A percentile compares a stretch with the other conserved stretches of the same genome.
Evolutionary conservation across 106 monocot species (phyloP).

Genomic region (Chionographis japonica): DNA sequence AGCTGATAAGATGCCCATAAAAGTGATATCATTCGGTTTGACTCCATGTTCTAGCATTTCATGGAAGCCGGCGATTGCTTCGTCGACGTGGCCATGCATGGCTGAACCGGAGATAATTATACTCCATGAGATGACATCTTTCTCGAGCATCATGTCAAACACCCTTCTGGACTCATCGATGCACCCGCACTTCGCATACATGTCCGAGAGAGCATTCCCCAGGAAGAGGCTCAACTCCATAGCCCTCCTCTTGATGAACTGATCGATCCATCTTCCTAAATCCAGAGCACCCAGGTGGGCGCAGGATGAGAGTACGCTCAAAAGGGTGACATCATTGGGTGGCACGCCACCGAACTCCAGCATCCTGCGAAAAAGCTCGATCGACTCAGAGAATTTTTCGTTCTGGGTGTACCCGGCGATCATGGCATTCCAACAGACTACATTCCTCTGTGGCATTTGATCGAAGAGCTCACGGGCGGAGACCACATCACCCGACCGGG

Average conservation of each 20-base stretch:
- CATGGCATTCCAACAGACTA: slow-evolving; percentile 35
- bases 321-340: slow-evolving; percentile 31
- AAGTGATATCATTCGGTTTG: slow-evolving; percentile 24
- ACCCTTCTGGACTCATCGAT: slow-evolving; percentile 16
- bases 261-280: slow-evolving; percentile 30
- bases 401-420: slow-evolving; percentile 28
- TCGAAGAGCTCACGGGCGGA: slow-evolving; percentile 30
- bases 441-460: slow-evolving; percentile 12
- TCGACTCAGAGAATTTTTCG: slow-evolving; percentile 10
- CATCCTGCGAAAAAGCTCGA: slow-evolving; percentile 16
- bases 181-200: slow-evolving; percentile 37
- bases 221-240: slow-evolving; percentile 16
- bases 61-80: slow-evolving; percentile 18
- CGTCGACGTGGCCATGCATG: slow-evolving; percentile 14
- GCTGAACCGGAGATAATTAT: slow-evolving; percentile 22
- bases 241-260: slow-evolving; percentile 6
- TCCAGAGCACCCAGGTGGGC: slow-evolving; percentile 31
- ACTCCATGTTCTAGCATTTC: slow-evolving; percentile 18
- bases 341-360: background rate
- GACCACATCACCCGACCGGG: slow-evolving; percentile 1
- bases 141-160: slow-evolving; percentile 23
- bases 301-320: slow-evolving; percentile 29
- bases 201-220: slow-evolving; percentile 25
- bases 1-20: slow-evolving; percentile 31
- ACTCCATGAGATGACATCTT: slow-evolving; percentile 34